phyloP scores from a whole-genome alignment of 805 yeast species.

The Lipomyces mesembrius region DNA sequence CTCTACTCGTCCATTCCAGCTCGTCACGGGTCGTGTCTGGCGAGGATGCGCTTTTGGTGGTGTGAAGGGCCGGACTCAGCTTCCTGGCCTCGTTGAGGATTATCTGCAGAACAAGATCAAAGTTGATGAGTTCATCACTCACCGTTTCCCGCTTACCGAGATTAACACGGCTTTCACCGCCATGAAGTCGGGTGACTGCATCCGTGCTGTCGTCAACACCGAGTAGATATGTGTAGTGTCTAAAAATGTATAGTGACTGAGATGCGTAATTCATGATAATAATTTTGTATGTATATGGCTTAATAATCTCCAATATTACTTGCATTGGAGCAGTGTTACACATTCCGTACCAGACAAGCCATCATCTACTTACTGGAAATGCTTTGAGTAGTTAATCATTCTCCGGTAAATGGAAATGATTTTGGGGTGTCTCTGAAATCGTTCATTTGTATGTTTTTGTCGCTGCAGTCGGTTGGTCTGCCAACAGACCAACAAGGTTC shows the following conservation, averaged over 20 bases:
- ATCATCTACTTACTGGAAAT: no score
- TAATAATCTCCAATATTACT: neutral
- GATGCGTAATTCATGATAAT: no score
- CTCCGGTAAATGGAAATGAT: no score
- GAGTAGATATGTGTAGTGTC: constrained; percentile 4
- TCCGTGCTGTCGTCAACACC: constrained; percentile 80
- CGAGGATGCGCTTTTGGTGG: constrained; percentile 99
- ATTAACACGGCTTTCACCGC: constrained; percentile 92
- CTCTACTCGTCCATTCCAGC: constrained; percentile 96
- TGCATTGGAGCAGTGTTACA: neutral
- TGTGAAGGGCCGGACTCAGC: constrained; percentile 94
- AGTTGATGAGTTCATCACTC: constrained; percentile 95
- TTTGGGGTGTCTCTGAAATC: no score
- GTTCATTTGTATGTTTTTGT: no score
- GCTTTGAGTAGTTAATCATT: no score
- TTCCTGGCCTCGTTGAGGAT: constrained; percentile 87
- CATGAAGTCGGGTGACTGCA: constrained; percentile 91
- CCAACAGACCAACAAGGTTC: no score
- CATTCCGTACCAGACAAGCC: no score
- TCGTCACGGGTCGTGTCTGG: constrained; percentile 99
- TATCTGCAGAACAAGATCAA: constrained; percentile 79
- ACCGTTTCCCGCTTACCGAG: constrained; percentile 73
- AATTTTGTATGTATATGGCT: neutral
- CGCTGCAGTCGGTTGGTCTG: no score
- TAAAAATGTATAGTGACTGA: constrained; percentile 1